These are phyloP conservation scores for Leccinellum rugosiceps DNA, from an alignment of 768 basidiomycete genomes.

Conservation along the genomic window DNA sequence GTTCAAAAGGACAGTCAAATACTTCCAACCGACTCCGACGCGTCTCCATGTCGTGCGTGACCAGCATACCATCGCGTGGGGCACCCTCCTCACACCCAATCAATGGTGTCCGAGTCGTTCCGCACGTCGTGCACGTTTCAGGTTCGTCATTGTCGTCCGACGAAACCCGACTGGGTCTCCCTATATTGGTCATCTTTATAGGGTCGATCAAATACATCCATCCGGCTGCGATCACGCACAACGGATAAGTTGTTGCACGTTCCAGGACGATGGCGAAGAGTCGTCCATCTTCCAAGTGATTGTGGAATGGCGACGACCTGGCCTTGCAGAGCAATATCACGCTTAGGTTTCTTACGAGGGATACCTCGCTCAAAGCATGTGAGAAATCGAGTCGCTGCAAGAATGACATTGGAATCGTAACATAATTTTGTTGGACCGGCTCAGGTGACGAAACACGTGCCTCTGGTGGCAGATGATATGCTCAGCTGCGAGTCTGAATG, in stretches of 20 bases:
- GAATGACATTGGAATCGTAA: slow-evolving; percentile 38
- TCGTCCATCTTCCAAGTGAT: neutral
- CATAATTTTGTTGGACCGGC: too few relatives aligned
- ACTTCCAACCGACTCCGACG: slow-evolving; percentile 81
- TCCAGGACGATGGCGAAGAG: slow-evolving; percentile 53
- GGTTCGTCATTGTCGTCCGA: slow-evolving; percentile 43
- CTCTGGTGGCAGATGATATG: too few relatives aligned
- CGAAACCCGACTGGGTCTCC: neutral
- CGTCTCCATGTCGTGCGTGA: slow-evolving; percentile 83
- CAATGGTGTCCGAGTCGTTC: too few relatives aligned
- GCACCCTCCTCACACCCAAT: slow-evolving; percentile 50
- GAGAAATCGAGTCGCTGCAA: slow-evolving; percentile 64
- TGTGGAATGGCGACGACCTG: neutral
- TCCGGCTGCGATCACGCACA: slow-evolving; percentile 73
- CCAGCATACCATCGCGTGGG: slow-evolving; percentile 79
- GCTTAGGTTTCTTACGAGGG: slow-evolving; percentile 54
- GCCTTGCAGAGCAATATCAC: slow-evolving; percentile 41
- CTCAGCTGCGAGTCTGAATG: too few relatives aligned
- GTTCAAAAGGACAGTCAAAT: slow-evolving; percentile 65
- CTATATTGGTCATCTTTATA: slow-evolving; percentile 25
- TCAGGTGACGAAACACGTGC: too few relatives aligned
- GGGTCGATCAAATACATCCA: slow-evolving; percentile 89
- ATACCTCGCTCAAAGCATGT: slow-evolving; percentile 53
- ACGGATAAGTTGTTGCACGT: slow-evolving; percentile 66
- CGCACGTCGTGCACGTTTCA: slow-evolving; percentile 45